Evolutionary conservation across 1,139 yeast species (phyloP).

Genomic region (Debaryomyces psychrophilus): DNA sequence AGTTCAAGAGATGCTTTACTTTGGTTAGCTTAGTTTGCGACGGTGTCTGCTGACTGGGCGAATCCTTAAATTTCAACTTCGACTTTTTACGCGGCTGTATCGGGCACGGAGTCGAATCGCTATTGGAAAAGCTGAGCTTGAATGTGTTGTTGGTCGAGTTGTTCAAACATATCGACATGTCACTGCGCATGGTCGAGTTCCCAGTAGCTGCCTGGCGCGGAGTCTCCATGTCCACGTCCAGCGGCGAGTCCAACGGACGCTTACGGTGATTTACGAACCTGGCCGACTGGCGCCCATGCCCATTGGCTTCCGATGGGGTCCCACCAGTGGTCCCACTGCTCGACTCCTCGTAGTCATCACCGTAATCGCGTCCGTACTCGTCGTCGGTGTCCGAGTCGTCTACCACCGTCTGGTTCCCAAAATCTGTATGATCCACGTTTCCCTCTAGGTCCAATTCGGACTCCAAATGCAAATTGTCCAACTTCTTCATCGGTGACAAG

Average conservation of each 20-base stretch:
- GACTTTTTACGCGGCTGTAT: constrained; percentile 34
- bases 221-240: constrained; percentile 26
- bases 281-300: constrained; percentile 14
- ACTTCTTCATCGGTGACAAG: constrained; percentile 40
- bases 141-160: constrained; percentile 16
- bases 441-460: constrained; percentile 2
- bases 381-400: constrained; percentile 11
- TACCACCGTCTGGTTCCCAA: constrained; percentile 8
- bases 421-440: constrained; percentile 10
- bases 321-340: constrained; percentile 14
- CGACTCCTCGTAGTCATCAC: constrained; percentile 2
- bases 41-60: constrained; percentile 13
- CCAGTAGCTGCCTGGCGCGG: constrained; percentile 17
- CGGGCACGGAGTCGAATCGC: constrained; percentile 43
- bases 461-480: constrained; percentile 34
- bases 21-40: constrained; percentile 18
- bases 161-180: constrained; percentile 10
- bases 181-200: not conserved
- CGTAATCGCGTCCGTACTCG: not conserved
- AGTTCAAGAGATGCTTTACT: constrained; percentile 25
- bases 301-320: constrained; percentile 14
- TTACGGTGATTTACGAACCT: constrained; percentile 17
- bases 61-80: constrained; percentile 27
- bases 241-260: constrained; percentile 17
- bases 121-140: constrained; percentile 31